These are phyloP conservation scores for Umbelopsis sp. DNA, from an alignment of 192 early-diverging fungal species.

Conservation along the genomic window DNA sequence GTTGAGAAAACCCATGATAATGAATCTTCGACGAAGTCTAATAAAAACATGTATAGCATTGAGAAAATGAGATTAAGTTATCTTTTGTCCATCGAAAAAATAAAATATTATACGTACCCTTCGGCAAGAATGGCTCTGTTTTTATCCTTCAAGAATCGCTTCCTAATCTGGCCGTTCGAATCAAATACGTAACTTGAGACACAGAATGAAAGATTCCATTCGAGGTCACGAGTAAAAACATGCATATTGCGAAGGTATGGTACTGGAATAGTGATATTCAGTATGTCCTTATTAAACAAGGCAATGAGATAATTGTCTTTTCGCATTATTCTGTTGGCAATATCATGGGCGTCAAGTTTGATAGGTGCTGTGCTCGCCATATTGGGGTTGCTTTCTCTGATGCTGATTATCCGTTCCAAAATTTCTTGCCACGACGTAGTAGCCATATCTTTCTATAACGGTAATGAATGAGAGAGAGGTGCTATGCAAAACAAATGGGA, in stretches of 20 bases:
- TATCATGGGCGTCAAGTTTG: constrained; percentile 67
- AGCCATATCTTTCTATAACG: constrained; percentile 72
- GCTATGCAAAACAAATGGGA: constrained; percentile 1
- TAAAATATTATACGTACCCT: constrained; percentile 51
- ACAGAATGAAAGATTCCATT: constrained; percentile 92
- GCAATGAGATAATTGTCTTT: constrained; percentile 97
- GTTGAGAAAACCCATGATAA: constrained; percentile 86
- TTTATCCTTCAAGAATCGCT: constrained; percentile 75
- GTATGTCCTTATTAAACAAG: constrained; percentile 89
- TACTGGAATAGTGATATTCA: constrained; percentile 78
- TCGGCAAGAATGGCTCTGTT: constrained; percentile 66
- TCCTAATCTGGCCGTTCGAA: constrained; percentile 78
- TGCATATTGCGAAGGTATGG: constrained; percentile 56
- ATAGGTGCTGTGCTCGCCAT: constrained; percentile 49
- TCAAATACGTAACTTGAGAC: constrained; percentile 89
- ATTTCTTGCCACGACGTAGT: constrained; percentile 89
- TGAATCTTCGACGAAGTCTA: constrained; percentile 76
- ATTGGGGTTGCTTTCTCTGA: constrained; percentile 69
- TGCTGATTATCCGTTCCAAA: constrained; percentile 68
- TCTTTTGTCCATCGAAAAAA: constrained; percentile 27
- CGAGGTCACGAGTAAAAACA: constrained; percentile 82
- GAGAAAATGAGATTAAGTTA: background rate
- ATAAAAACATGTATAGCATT: background rate
- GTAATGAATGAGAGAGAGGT: constrained; percentile 18
- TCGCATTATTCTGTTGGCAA: constrained; percentile 95